Conservation (phyloP, 352 stramenopile genomes). For the Phytophthora pisi region DNA sequence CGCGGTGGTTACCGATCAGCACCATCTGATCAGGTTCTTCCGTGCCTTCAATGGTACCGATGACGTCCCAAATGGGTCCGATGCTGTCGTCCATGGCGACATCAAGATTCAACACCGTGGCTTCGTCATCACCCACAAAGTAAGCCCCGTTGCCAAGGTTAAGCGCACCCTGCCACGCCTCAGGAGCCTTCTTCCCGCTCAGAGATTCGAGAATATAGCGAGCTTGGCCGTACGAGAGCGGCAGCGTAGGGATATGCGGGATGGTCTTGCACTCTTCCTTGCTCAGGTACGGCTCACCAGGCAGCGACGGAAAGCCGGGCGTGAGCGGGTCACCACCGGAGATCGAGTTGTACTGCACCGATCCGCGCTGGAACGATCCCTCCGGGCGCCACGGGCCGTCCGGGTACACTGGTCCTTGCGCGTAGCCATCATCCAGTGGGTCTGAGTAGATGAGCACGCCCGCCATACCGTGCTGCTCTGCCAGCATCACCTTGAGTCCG, state of each 20-base stretch:
- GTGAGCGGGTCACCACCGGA: constrained; percentile 73
- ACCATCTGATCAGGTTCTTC: constrained; percentile 72
- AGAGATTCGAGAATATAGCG: constrained; percentile 74
- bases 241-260: constrained; percentile 46
- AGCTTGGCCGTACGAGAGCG: constrained; percentile 86
- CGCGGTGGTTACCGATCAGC: constrained; percentile 91
- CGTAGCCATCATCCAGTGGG: constrained; percentile 83
- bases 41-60: constrained; percentile 62
- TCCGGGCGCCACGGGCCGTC: constrained; percentile 58
- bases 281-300: constrained; percentile 43
- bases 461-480: constrained; percentile 73
- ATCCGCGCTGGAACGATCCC: constrained; percentile 86
- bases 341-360: constrained; percentile 82
- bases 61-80: constrained; percentile 59
- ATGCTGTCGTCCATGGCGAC: constrained; percentile 82
- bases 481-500: constrained; percentile 86
- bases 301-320: constrained; percentile 52
- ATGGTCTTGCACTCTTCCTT: constrained; percentile 55
- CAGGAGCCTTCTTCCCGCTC: constrained; percentile 56
- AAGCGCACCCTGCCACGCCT: constrained; percentile 68
- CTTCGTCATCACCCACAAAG: constrained; percentile 68
- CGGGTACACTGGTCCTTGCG: constrained; percentile 47
- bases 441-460: constrained; percentile 91
- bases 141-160: constrained; percentile 63
- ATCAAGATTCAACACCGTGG: constrained; percentile 65